A percentile compares a stretch with the other conserved stretches of the same genome.
These are phyloP conservation scores for Boletus coccyginus DNA, from an alignment of 768 basidiomycete species.

Conservation along the genomic window DNA sequence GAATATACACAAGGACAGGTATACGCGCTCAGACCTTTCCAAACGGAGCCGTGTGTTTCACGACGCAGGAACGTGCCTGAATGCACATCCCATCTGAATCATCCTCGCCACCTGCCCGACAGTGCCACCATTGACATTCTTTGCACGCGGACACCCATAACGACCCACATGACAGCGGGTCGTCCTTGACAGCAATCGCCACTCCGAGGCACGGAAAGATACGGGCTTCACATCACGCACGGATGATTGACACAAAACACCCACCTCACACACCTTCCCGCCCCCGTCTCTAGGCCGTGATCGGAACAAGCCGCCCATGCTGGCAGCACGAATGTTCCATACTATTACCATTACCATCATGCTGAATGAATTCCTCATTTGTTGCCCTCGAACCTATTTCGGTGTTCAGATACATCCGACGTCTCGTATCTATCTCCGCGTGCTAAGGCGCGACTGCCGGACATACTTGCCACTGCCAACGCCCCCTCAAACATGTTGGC, in stretches of 20 bases:
- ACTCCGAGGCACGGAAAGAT: constrained; percentile 2
- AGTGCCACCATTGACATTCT: neutral
- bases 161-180: constrained; percentile 13
- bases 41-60: too few relatives aligned
- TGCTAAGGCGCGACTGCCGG: neutral
- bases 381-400: neutral
- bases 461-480: constrained; percentile 1
- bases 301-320: constrained; percentile 4
- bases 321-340: neutral
- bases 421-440: neutral
- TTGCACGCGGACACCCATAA: constrained; percentile 8
- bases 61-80: constrained; percentile 5
- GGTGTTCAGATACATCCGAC: neutral
- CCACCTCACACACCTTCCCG: neutral
- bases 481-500: constrained; percentile 4
- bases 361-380: neutral
- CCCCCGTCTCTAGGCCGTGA: constrained; percentile 3
- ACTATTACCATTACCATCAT: neutral
- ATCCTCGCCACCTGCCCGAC: neutral
- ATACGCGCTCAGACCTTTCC: too few relatives aligned
- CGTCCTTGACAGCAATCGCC: constrained; percentile 1
- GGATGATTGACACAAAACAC: neutral
- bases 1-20: too few relatives aligned
- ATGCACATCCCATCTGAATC: neutral
- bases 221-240: constrained; percentile 8